Evolutionary conservation across 108 stramenopile species (phyloP).

Genomic region (Epithemia pelagica): DNA sequence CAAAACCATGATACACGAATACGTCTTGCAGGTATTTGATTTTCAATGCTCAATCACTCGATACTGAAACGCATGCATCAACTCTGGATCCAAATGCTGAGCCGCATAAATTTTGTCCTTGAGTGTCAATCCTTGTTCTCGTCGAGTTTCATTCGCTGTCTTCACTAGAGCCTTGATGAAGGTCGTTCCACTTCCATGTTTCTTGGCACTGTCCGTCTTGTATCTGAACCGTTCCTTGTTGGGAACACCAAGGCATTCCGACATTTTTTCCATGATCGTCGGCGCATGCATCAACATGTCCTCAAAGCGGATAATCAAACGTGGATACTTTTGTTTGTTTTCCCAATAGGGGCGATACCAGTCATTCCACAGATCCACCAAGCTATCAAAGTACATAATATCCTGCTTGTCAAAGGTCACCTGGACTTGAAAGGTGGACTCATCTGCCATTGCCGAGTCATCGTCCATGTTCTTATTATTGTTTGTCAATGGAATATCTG

Average conservation of each 20-base stretch:
- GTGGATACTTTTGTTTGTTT: constrained; percentile 46
- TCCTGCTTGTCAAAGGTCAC: not conserved
- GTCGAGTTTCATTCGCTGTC: not conserved
- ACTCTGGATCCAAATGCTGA: constrained; percentile 5
- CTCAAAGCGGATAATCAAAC: constrained; percentile 65
- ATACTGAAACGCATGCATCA: constrained; percentile 10
- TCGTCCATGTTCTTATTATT: too few relatives aligned
- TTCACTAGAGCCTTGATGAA: not conserved
- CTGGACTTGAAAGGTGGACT: not conserved
- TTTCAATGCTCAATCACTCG: not conserved
- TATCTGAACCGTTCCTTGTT: constrained; percentile 6
- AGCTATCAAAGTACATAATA: constrained; percentile 22
- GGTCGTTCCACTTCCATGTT: not conserved
- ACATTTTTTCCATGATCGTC: constrained; percentile 42
- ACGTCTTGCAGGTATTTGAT: too few relatives aligned
- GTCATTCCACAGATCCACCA: constrained; percentile 61
- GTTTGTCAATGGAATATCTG: too few relatives aligned
- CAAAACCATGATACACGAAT: too few relatives aligned
- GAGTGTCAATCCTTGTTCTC: not conserved
- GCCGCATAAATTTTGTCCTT: constrained; percentile 6
- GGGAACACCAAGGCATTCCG: constrained; percentile 59
- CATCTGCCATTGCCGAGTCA: too few relatives aligned
- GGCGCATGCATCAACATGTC: constrained; percentile 64
- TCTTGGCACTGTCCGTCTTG: constrained; percentile 1
- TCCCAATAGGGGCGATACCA: constrained; percentile 59